Percentiles rank a stretch among this genome's conserved stretches.
phyloP scores from a whole-genome alignment of 176 grass and related monocot genomes.

The Phoenix dactylifera region DNA sequence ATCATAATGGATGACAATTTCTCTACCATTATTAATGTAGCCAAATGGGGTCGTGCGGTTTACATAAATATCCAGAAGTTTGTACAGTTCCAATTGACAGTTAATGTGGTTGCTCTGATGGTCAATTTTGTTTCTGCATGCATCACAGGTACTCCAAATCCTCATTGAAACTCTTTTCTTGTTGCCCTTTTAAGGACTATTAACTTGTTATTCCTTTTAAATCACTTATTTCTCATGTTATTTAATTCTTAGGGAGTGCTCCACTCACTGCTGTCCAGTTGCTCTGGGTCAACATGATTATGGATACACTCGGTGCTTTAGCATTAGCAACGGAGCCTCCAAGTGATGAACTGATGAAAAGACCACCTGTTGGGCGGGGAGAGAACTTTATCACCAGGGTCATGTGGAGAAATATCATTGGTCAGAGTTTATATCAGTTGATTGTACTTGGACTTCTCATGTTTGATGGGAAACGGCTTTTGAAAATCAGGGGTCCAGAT shows the following conservation, averaged over 20 bases:
- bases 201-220: too few species aligned
- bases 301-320: slow-evolving; percentile 86
- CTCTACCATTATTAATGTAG: slow-evolving; percentile 73
- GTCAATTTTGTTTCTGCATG: slow-evolving; percentile 85
- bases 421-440: slow-evolving; percentile 82
- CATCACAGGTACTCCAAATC: slow-evolving; percentile 47
- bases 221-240: too few species aligned
- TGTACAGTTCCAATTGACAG: slow-evolving; percentile 92
- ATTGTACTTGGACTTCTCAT: slow-evolving; percentile 66
- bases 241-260: slow-evolving; percentile 47
- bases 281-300: slow-evolving; percentile 95
- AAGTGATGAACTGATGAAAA: slow-evolving; percentile 48
- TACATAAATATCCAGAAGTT: slow-evolving; percentile 99
- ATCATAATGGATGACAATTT: slow-evolving; percentile 97
- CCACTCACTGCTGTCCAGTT: slow-evolving; percentile 83
- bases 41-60: slow-evolving; percentile 89
- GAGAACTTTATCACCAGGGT: slow-evolving; percentile 79
- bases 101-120: slow-evolving; percentile 80
- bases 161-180: not conserved
- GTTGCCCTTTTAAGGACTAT: too few species aligned
- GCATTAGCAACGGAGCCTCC: slow-evolving; percentile 87
- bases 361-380: slow-evolving; percentile 50
- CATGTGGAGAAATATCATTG: slow-evolving; percentile 91
- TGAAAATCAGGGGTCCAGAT: slow-evolving; percentile 22
- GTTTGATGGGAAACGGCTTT: slow-evolving; percentile 40